phyloP scores from a whole-genome alignment of 805 yeast genomes.

The Barnettozyma californica region DNA sequence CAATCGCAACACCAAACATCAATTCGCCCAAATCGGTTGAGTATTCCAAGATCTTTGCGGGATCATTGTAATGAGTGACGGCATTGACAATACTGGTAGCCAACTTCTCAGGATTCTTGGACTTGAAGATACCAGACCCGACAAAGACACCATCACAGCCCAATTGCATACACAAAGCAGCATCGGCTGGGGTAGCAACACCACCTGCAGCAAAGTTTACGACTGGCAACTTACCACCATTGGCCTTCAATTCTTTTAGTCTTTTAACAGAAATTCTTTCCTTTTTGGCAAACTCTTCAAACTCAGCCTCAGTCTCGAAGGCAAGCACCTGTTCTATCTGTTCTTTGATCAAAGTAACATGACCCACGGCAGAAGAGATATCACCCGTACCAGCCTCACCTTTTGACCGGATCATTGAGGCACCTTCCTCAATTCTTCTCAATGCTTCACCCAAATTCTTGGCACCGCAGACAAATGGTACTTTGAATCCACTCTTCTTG shows the following conservation, averaged over 20 bases:
- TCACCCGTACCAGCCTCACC: neutral
- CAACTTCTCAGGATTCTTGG: neutral
- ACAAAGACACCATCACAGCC: neutral
- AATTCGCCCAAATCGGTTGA: neutral
- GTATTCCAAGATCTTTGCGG: neutral
- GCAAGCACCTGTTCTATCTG: neutral
- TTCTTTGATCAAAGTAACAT: neutral
- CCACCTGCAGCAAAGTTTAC: neutral
- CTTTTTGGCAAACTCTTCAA: neutral
- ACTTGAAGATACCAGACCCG: neutral
- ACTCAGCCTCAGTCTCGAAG: neutral
- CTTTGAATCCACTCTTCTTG: neutral
- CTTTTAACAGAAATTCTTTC: neutral
- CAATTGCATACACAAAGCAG: neutral
- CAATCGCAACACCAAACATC: neutral
- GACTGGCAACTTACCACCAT: neutral
- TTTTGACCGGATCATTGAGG: neutral
- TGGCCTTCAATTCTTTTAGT: neutral
- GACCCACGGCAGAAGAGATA: neutral
- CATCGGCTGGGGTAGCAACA: neutral
- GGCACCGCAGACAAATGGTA: neutral
- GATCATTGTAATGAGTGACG: neutral
- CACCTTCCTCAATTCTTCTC: neutral
- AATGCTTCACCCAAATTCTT: neutral
- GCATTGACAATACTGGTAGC: neutral